Percentiles rank a stretch among this genome's conserved stretches.
Evolutionary conservation across 345 rosid genomes (phyloP).

Genomic region (Leavenworthia alabamica): DNA sequence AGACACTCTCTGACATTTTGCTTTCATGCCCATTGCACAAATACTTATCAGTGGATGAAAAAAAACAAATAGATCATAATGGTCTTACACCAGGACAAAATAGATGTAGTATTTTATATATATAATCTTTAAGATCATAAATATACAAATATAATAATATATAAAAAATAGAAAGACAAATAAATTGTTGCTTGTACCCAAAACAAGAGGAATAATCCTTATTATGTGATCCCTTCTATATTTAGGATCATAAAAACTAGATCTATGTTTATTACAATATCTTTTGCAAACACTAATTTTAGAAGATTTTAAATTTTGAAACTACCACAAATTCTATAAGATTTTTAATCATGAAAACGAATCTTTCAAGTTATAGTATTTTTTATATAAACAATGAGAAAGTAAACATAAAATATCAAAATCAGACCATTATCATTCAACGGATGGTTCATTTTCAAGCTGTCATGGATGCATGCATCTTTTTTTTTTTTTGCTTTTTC

Average conservation of each 20-base stretch:
- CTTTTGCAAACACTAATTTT: neutral
- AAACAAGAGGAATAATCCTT: neutral
- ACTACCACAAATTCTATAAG: neutral
- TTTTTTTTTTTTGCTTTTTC: neutral
- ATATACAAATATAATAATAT: neutral
- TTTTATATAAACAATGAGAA: neutral
- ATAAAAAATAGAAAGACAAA: neutral
- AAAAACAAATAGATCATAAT: conserved; percentile 12
- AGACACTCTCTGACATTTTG: conserved; percentile 17
- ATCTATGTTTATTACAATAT: neutral
- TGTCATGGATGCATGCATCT: conserved; percentile 12
- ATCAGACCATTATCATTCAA: neutral
- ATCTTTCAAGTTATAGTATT: neutral
- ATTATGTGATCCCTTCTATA: neutral
- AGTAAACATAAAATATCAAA: neutral
- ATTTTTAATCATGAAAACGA: neutral
- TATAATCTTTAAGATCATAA: conserved; percentile 7
- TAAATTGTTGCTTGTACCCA: neutral
- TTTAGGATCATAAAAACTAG: neutral
- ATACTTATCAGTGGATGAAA: neutral
- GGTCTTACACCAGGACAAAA: conserved; percentile 14
- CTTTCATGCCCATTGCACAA: conserved; percentile 20
- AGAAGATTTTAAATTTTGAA: neutral
- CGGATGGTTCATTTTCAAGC: conserved; percentile 15
- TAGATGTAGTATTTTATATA: conserved; percentile 5